A percentile compares a stretch with the other conserved stretches of the same genome.
These are phyloP conservation scores for Teunomyces kruisii DNA, from an alignment of 805 yeast species.

Conservation along the genomic window DNA sequence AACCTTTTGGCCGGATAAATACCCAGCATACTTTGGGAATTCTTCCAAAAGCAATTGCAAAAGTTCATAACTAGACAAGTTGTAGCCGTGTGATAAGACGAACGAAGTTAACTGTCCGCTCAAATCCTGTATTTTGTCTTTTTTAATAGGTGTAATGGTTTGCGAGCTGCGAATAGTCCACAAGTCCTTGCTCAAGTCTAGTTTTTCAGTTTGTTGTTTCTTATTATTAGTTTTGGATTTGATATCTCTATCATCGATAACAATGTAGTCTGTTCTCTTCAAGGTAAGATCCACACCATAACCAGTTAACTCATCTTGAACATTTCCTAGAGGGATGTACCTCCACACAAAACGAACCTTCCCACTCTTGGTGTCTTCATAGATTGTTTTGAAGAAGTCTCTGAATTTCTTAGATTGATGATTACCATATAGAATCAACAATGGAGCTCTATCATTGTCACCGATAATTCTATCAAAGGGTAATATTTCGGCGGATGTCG, in stretches of 20 bases:
- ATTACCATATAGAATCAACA: conserved; percentile 69
- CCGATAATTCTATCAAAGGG: conserved; percentile 72
- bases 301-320: conserved; percentile 41
- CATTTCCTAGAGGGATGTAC: conserved; percentile 46
- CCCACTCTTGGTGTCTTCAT: conserved; percentile 58
- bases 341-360: conserved; percentile 77
- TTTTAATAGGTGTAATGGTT: conserved; percentile 27
- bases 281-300: conserved; percentile 66
- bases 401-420: conserved; percentile 49
- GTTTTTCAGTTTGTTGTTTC: conserved; percentile 18
- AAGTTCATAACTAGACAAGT: conserved; percentile 27
- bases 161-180: conserved; percentile 10
- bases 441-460: conserved; percentile 42
- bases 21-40: conserved; percentile 54
- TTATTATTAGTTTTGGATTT: conserved; percentile 23
- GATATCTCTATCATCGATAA: conserved; percentile 57
- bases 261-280: conserved; percentile 67
- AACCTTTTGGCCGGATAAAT: conserved; percentile 23
- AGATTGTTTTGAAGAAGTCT: conserved; percentile 57
- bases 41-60: conserved; percentile 45
- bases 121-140: conserved; percentile 33
- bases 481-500: conserved; percentile 19
- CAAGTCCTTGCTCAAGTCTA: conserved; percentile 18
- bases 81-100: conserved; percentile 24
- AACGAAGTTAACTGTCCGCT: conserved; percentile 44